These are phyloP conservation scores for Saccharomyces hybrid DNA, from an alignment of 1,139 yeast genomes.

Conservation along the genomic window DNA sequence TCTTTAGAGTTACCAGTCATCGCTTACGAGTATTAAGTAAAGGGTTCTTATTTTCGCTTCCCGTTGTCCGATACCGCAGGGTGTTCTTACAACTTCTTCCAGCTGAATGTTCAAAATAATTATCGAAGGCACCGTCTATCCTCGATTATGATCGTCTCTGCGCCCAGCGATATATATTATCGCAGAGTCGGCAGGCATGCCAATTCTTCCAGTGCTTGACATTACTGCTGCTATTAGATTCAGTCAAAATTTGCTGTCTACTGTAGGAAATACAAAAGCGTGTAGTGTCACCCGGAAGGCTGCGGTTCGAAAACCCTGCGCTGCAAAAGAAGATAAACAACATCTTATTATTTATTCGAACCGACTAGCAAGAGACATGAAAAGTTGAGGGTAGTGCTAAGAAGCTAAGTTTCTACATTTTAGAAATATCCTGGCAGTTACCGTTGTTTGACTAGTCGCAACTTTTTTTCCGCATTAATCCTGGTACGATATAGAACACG, in stretches of 20 bases:
- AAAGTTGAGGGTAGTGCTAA: neutral
- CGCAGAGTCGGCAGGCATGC: neutral
- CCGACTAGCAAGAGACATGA: neutral
- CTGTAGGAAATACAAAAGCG: neutral
- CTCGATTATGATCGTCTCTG: neutral
- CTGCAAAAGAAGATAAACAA: conserved; percentile 1
- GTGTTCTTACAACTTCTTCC: neutral
- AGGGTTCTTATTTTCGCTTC: neutral
- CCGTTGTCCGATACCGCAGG: neutral
- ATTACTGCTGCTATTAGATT: neutral
- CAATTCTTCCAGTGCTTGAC: neutral
- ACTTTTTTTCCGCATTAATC: too few species aligned
- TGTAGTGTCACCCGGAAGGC: neutral
- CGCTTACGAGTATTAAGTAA: neutral
- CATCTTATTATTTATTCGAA: neutral
- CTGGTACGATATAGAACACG: neutral
- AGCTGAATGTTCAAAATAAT: neutral
- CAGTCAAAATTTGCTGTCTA: neutral
- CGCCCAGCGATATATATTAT: neutral
- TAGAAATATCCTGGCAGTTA: neutral
- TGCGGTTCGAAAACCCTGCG: conserved; percentile 4
- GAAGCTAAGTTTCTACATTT: neutral
- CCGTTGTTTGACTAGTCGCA: neutral
- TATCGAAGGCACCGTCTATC: neutral
- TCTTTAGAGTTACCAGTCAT: neutral